These are phyloP conservation scores for Elongisporangium undulatum DNA, from an alignment of 352 stramenopile genomes.

Conservation along the genomic window DNA sequence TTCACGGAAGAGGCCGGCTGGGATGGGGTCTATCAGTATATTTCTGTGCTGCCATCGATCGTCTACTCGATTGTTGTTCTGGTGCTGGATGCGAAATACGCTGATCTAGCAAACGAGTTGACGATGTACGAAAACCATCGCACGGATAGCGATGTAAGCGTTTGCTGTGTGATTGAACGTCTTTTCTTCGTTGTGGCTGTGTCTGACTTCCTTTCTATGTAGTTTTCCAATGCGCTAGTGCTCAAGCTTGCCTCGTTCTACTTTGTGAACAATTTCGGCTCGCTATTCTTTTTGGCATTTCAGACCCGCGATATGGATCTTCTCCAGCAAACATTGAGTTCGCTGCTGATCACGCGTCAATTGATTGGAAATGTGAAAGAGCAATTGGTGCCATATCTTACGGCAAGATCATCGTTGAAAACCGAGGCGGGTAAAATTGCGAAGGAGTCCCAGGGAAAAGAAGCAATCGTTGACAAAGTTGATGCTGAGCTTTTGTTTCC, in stretches of 20 bases:
- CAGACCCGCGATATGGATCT: conserved; percentile 83
- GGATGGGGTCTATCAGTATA: conserved; percentile 62
- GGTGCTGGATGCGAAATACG: conserved; percentile 84
- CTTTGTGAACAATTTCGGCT: conserved; percentile 97
- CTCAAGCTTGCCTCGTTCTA: conserved; percentile 98
- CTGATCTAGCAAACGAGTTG: conserved; percentile 87
- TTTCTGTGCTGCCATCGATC: conserved; percentile 63
- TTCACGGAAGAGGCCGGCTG: conserved; percentile 61
- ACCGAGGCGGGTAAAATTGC: conserved; percentile 73
- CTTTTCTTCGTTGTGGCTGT: conserved; percentile 1
- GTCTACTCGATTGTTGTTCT: conserved; percentile 74
- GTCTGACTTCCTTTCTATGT: conserved; percentile 8
- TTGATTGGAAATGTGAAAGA: conserved; percentile 79
- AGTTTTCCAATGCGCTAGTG: conserved; percentile 93
- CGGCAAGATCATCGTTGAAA: conserved; percentile 72
- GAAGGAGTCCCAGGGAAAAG: conserved; percentile 48
- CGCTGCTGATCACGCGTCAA: conserved; percentile 76
- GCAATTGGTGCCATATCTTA: conserved; percentile 78
- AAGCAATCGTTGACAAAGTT: conserved; percentile 60
- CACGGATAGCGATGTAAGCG: conserved; percentile 76
- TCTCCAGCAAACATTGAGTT: conserved; percentile 89
- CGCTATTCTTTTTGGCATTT: conserved; percentile 96
- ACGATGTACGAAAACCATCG: conserved; percentile 94
- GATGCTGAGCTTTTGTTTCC: conserved; percentile 78
- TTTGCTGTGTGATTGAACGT: conserved; percentile 3